Conservation (phyloP, 2,329 filamentous ascomycete genomes). For the Colletotrichum euphorbiae region DNA sequence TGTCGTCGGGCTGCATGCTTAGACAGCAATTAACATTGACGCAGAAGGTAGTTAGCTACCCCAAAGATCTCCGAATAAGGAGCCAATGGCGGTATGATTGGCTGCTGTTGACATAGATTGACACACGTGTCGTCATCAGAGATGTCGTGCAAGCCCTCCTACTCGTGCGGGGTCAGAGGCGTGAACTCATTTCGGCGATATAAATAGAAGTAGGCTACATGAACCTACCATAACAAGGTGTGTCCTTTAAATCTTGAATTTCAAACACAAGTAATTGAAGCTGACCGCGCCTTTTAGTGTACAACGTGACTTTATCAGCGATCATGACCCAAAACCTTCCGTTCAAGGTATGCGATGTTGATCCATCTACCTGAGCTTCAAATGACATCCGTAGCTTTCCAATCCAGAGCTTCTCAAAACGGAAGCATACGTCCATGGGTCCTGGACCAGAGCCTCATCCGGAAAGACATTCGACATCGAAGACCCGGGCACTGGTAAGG, state of each 20-base stretch:
- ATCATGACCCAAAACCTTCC: neutral
- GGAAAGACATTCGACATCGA: conserved; percentile 63
- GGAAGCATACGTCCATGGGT: conserved; percentile 62
- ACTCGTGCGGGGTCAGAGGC: conserved; percentile 9
- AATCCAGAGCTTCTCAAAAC: conserved; percentile 60
- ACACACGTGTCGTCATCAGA: conserved; percentile 7
- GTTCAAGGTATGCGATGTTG: conserved; percentile 12
- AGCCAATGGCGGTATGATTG: neutral
- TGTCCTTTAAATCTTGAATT: too few species aligned
- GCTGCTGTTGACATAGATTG: neutral
- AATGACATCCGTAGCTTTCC: conserved; percentile 49
- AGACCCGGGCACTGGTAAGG: conserved; percentile 62
- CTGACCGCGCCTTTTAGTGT: too few species aligned
- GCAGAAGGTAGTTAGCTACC: neutral
- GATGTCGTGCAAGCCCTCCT: neutral
- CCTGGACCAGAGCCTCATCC: conserved; percentile 59
- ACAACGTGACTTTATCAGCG: too few species aligned
- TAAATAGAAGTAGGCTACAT: neutral
- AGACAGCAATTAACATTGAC: neutral
- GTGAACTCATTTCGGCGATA: conserved; percentile 4
- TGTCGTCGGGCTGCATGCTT: too few species aligned
- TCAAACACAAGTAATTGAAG: too few species aligned
- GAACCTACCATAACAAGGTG: neutral
- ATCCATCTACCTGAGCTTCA: neutral
- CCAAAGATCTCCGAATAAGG: neutral